Conservation (phyloP, 2,329 filamentous ascomycete genomes). For the Nannizzia gypsea region DNA sequence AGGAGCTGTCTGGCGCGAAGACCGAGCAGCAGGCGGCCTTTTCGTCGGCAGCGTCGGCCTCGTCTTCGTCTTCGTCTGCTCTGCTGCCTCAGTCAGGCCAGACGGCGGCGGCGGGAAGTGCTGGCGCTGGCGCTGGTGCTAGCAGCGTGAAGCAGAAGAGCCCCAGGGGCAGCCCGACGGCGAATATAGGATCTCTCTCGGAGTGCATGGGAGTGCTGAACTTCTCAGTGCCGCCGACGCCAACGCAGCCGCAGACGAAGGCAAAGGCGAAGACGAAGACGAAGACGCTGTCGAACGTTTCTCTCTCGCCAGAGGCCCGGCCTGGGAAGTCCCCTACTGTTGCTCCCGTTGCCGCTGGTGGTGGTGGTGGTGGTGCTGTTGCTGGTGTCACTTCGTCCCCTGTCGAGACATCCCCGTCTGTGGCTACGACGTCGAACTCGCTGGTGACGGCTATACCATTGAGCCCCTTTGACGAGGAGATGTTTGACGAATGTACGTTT, state of each 20-base stretch:
- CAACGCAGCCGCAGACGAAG: background rate
- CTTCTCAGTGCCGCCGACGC: background rate
- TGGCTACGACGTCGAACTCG: background rate
- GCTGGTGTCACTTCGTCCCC: background rate
- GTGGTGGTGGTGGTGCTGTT: background rate
- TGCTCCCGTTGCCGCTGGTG: background rate
- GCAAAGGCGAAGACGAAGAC: no score
- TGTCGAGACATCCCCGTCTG: background rate
- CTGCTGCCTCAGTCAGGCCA: background rate
- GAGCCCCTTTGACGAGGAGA: conserved; percentile 9
- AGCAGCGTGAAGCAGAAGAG: background rate
- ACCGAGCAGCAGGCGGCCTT: background rate
- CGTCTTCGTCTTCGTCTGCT: background rate
- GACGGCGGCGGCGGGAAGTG: background rate
- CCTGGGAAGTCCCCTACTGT: background rate
- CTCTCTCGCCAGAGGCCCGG: background rate
- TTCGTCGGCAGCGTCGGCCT: background rate
- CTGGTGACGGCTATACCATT: background rate
- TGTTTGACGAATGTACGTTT: conserved; percentile 12
- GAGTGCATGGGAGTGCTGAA: conserved; percentile 3
- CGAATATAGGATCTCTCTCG: background rate
- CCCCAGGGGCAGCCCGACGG: background rate
- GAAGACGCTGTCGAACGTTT: background rate
- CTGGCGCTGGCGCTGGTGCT: background rate
- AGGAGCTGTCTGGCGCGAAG: background rate